A percentile compares a stretch with the other conserved stretches of the same genome.
These are phyloP conservation scores for Phialophora macrospora DNA, from an alignment of 2,329 filamentous ascomycete genomes.

Conservation along the genomic window DNA sequence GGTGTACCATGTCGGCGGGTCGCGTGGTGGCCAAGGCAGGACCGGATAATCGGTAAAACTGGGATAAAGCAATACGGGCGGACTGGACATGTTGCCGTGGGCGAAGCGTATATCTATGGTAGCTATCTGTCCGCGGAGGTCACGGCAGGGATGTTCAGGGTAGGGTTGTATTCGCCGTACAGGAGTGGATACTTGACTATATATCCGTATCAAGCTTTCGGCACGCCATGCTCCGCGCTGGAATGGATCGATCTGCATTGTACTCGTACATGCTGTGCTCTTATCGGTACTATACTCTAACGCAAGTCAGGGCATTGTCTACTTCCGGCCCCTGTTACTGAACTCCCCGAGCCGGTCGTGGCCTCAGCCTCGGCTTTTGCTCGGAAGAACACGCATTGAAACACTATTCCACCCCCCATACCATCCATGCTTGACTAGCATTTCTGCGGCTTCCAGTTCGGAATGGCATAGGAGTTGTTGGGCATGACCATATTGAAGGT, in stretches of 20 bases:
- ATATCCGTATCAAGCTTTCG: background rate
- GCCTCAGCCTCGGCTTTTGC: background rate
- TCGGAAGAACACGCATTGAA: background rate
- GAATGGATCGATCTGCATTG: background rate
- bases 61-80: background rate
- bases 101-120: background rate
- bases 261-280: background rate
- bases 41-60: background rate
- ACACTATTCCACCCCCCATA: too few species aligned
- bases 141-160: background rate
- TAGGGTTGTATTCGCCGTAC: conserved; percentile 16
- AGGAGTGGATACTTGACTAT: background rate
- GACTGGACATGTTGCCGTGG: background rate
- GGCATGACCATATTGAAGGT: conserved; percentile 23
- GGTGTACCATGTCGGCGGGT: too few species aligned
- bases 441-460: conserved; percentile 20
- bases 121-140: background rate
- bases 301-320: background rate
- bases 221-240: background rate
- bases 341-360: background rate
- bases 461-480: conserved; percentile 22
- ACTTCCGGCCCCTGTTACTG: background rate
- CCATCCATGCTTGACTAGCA: conserved; percentile 10
- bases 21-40: too few species aligned
- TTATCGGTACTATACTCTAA: background rate